phyloP scores from a whole-genome alignment of 805 yeast species.

The Yarrowia osloensis region DNA sequence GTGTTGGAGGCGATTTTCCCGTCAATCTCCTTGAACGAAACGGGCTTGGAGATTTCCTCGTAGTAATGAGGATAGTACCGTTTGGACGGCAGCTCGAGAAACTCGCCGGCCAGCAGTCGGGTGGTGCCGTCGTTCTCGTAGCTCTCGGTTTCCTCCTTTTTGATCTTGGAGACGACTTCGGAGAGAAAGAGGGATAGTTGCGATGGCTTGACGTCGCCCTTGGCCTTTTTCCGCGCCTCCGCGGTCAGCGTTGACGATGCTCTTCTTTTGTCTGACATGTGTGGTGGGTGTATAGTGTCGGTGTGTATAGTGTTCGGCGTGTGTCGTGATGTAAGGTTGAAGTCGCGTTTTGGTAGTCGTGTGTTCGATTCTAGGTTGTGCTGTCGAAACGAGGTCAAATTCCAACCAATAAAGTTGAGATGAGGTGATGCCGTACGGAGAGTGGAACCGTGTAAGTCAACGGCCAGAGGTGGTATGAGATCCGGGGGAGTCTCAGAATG shows the following conservation, averaged over 20 bases:
- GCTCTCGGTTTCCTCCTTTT: constrained; percentile 7
- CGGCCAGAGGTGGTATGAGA: too few relatives aligned
- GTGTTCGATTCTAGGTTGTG: not conserved
- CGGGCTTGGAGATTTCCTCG: constrained; percentile 61
- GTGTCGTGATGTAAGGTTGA: not conserved
- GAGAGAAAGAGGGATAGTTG: constrained; percentile 1
- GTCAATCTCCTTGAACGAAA: constrained; percentile 68
- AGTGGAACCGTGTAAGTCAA: too few relatives aligned
- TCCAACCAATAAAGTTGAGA: not conserved
- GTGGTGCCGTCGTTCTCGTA: constrained; percentile 19
- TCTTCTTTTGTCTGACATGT: constrained; percentile 24
- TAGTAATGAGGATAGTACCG: constrained; percentile 81
- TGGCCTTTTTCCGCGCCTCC: constrained; percentile 8
- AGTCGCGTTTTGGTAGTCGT: not conserved
- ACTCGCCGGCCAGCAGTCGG: constrained; percentile 50
- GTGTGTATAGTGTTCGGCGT: too few relatives aligned
- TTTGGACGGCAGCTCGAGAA: constrained; percentile 70
- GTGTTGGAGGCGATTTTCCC: constrained; percentile 47
- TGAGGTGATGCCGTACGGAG: not conserved
- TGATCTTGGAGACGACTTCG: constrained; percentile 1
- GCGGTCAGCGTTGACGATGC: constrained; percentile 20
- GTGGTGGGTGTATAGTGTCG: not conserved
- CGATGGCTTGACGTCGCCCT: constrained; percentile 7
- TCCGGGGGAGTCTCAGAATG: too few relatives aligned
- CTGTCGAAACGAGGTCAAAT: too few relatives aligned